Base-by-base conservation (phyloP, 1,284 basidiomycete genomes). In the Apiotrichum montevideense region DNA sequence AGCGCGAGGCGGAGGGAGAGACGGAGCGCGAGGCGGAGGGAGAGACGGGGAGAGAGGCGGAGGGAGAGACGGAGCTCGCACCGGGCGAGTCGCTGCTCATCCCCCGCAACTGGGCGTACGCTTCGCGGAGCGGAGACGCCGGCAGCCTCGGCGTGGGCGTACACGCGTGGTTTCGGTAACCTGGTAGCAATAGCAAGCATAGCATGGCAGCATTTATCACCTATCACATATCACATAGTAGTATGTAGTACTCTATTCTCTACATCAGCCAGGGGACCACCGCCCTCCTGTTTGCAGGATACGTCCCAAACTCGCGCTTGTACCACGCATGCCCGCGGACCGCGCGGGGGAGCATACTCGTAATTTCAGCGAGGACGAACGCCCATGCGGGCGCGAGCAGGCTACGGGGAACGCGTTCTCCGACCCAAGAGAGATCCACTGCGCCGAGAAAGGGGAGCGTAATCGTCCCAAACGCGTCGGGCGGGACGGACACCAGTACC, bases 291-390 rank as follows among this genome's bases (percentile, higher is more conserved):
- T 83, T 78, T 51, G 77, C 79, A 0, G 87, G 87, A 68, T 88
- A 90, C 1, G 79, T 61, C n/a, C 63, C 79, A 70, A 94, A 92
- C 48, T 81, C 85, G 52, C 77, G 62, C 46, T 81, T 81, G 73
- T 94, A 93, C 91, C 91, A 94, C 61, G 66, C 67, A 67, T 94
- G 90, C 3, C 88, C 89, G 54, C 82, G 84, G 57, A 85, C 81
- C 4, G 91, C 91, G 33, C 90, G 78, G 0, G 89, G 87, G 5
- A 87, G 67, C 91, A 94, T 93, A 37, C 83, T 56, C 32, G 82
- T 75, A 2, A 94, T 63, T 68, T 91, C 87, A 4, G 83, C 78
- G 6, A 86, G 56, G 35, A 90, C 72, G 74, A 95, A 95, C 42
- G 88, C 77, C 81, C 85, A 90, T 1, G 87, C 85, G 0, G 89